A percentile compares a stretch with the other conserved stretches of the same genome.
phyloP scores from a whole-genome alignment of 257 asterid genomes.

The Buddleja alternifolia region DNA sequence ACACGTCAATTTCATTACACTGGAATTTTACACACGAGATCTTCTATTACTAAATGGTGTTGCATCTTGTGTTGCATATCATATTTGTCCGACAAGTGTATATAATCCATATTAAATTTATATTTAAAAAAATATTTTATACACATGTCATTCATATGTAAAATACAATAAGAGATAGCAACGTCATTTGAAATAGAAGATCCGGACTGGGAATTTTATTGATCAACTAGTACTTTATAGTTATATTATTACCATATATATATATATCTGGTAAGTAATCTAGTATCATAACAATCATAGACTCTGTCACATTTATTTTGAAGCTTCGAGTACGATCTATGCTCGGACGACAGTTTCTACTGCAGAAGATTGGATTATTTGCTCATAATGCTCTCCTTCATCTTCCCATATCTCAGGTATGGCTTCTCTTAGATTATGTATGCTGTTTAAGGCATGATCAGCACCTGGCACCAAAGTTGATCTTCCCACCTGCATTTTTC shows the following conservation, averaged over 20 bases:
- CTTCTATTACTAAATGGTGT: no score
- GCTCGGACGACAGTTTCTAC: slow-evolving; percentile 62
- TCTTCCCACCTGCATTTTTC: slow-evolving; percentile 76
- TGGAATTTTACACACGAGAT: no score
- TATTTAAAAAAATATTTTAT: no score
- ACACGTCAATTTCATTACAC: slow-evolving; percentile 10
- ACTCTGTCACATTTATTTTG: slow-evolving; percentile 19
- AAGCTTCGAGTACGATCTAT: slow-evolving; percentile 33
- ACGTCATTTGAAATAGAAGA: no score
- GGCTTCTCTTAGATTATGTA: slow-evolving; percentile 85
- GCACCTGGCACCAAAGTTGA: slow-evolving; percentile 73
- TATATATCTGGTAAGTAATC: slow-evolving; percentile 13
- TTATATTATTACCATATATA: slow-evolving; percentile 7
- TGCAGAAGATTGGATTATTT: slow-evolving; percentile 50
- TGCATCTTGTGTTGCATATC: no score
- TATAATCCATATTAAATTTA: no score
- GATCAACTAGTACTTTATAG: slow-evolving; percentile 3
- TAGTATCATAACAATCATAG: slow-evolving; percentile 15
- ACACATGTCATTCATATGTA: no score
- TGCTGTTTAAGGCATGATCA: slow-evolving; percentile 78
- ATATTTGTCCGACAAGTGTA: no score
- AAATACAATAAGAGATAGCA: no score
- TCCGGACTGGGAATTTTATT: slow-evolving; percentile 39
- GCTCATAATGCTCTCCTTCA: slow-evolving; percentile 58
- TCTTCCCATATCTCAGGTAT: slow-evolving; percentile 85